These are phyloP conservation scores for Cercophora sp. DNA, from an alignment of 495 filamentous ascomycete genomes.

Conservation along the genomic window DNA sequence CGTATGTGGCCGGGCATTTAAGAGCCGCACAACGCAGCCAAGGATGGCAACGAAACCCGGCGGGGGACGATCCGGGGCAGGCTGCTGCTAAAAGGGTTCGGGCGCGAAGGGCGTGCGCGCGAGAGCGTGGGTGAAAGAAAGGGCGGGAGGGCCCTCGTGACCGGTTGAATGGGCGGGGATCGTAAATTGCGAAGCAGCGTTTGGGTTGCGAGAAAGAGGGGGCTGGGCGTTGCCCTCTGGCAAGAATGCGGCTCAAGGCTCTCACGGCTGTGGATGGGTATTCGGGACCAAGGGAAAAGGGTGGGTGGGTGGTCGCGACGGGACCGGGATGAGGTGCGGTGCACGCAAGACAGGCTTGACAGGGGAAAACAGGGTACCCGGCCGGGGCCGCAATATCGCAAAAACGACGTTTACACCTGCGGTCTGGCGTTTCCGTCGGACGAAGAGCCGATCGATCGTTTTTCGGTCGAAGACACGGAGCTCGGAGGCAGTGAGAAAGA, in stretches of 20 bases:
- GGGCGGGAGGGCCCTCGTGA: conserved; percentile 28
- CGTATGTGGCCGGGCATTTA: conserved; percentile 25
- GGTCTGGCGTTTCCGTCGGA: conserved; percentile 3
- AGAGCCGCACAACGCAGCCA: conserved; percentile 28
- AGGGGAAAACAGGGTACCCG: conserved; percentile 8
- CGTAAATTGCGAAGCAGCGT: conserved; percentile 23
- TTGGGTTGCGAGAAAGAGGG: conserved; percentile 14
- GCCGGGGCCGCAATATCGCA: background rate
- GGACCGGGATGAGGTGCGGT: conserved; percentile 3
- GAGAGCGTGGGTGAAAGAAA: conserved; percentile 24
- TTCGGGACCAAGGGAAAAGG: conserved; percentile 17
- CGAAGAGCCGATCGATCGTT: conserved; percentile 9
- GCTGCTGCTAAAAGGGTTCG: conserved; percentile 18
- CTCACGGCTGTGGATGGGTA: conserved; percentile 19
- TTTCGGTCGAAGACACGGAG: background rate
- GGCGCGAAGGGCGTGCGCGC: conserved; percentile 6
- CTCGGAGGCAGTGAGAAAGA: conserved; percentile 4
- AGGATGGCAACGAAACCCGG: conserved; percentile 15
- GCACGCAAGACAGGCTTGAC: background rate
- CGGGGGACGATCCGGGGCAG: conserved; percentile 8
- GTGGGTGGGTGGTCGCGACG: conserved; percentile 9
- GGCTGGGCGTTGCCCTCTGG: background rate
- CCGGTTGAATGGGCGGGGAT: conserved; percentile 28
- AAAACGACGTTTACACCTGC: no score
- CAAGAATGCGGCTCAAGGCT: conserved; percentile 29